Evolutionary conservation across 2,329 filamentous ascomycete genomes (phyloP), one percentile per base, ranked within the genome.

Genomic region (Knufia fluminis): DNA sequence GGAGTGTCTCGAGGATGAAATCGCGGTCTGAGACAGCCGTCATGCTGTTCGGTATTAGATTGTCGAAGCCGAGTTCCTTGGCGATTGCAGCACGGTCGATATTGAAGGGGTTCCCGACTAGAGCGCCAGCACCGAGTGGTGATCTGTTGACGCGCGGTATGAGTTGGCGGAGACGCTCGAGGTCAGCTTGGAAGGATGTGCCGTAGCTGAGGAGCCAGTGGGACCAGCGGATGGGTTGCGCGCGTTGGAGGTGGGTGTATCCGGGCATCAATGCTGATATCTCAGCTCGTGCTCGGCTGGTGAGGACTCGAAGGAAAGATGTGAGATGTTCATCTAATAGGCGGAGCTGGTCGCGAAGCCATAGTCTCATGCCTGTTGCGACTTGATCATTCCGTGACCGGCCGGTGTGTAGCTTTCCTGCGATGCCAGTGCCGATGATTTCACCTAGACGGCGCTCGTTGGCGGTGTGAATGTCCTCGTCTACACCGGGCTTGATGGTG

Each of bases 311-410:
- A 35, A 95, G 71, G 57, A 94, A 77, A 48, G 79, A 76, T 38
- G 79, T 72, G 3, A 95, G 74, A 59, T 82, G 79, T 31, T 59
- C 65, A 59, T 94, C 86, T 46, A 94, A 79, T 55, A 74, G 73
- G 50, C 75, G 76, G 51, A 95, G 71, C 69, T 85, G 77, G 56
- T 90, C 82, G 38, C 87, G 77, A 55, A 94, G 70, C 88, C 88
- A 96, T 65, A 95, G 73, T 53, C 88, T 82, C 85, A 95, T 91
- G 61, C 94, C 88, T 19, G 84, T 90, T 42, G 83, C 88, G 50
- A 94, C 81, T 69, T 95, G 89, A 69, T 96, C 89, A 62, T 95
- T 95, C 59, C 89, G 79, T 66, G 84, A 90, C 46, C 90, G 83
- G 38, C 83, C 83, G 2, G 89, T 95, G 69, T 95, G 90, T 51